Evolutionary conservation across 2,329 filamentous ascomycete species (phyloP), one percentile per base, ranked within the genome.

Genomic region (Fusarium torreyae): DNA sequence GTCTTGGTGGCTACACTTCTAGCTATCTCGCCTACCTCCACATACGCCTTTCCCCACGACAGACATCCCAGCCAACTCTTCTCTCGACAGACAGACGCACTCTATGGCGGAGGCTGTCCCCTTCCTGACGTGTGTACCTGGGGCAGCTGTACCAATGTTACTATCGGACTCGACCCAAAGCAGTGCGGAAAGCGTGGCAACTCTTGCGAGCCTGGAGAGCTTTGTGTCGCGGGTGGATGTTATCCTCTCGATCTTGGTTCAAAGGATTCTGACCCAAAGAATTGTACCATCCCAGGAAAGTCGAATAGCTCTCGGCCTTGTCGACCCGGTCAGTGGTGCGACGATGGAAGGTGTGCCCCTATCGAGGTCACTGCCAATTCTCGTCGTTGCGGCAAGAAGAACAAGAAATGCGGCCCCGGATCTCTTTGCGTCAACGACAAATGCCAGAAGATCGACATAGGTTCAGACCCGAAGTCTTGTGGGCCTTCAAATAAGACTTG

Each of bases 81-180:
- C 11, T 49, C 60, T 31, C 58, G 62, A 11, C 17, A 53, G 13
- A 49, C 38, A 1, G 31, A 28, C 26, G 52, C 53, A 20, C 61
- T 69, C 3, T 69, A 69, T 33, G 63, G 46, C 36, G 68, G 65
- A 14, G 67, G 67, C 2, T 71, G 69, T 50, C 62, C 69, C 7
- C 20, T 67, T 6, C 57, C 68, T 22, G 56, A 60, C 6, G 50
- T 71, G 7, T 71, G 69, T 2, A 54, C 56, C 14, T 69, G 65
- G 65, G 60, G 64, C 11, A 69, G 45, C 18, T 71, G 68, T 39
- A 69, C 69, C 11, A 71, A 44, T 10, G 50, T 48, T 8, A 71
- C 68, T 14, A 57, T 71, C 18, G 68, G 66, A 50, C 53, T 71
- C 2, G 68, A 71, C 11, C 56, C 56, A 6, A 50, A 11, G 6